Base-by-base conservation (phyloP, 768 basidiomycete genomes). In the Dendrothele bispora region DNA sequence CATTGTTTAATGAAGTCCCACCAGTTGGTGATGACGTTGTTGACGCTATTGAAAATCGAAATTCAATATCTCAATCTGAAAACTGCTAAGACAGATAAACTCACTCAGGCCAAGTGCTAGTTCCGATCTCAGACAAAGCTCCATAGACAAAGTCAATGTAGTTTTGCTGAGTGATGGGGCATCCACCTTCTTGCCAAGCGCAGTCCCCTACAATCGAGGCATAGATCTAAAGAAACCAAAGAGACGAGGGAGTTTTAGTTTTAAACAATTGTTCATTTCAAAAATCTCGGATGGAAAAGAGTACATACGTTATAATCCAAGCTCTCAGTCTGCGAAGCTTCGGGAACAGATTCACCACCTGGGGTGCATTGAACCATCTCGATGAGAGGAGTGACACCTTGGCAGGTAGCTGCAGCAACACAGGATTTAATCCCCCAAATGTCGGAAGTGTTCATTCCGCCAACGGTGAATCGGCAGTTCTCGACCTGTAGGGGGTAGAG, bases 111-210 rank as follows among this genome's bases (percentile, higher is more conserved):
- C 26, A 48, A 32, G 22, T 15, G 21, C 22, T 24, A 8, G 27
- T 40, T 3, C 22, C 20, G 36, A 53, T 53, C 15, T 11, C 42
- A 21, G 41, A 36, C 17, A 53, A 34, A 38, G 47, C 27, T 15
- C 52, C 53, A 27, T 57, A 57, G 36, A 54, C 34, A 38, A 55
- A 49, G 37, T 57, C 55, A 32, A 57, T 49, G 34, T 39, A 57
- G 39, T 54, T 54, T 41, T 55, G 55, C 37, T 54, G 42, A 20
- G 55, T 57, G 39, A 57, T 55, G 12, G 55, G 55, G 43, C 55
- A 57, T 4, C 53, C 55, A 10, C 36, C 39, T 20, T 32, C 29
- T 37, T 40, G 40, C 41, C 47, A 57, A 18, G 55, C 55, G 35
- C 55, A 57, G 14, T 52, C 48, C n/a, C 55, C 55, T 27, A 57